A percentile compares a stretch with the other conserved stretches of the same genome.
Conservation (phyloP, 1,284 basidiomycete genomes). For the Mycena sp. region DNA sequence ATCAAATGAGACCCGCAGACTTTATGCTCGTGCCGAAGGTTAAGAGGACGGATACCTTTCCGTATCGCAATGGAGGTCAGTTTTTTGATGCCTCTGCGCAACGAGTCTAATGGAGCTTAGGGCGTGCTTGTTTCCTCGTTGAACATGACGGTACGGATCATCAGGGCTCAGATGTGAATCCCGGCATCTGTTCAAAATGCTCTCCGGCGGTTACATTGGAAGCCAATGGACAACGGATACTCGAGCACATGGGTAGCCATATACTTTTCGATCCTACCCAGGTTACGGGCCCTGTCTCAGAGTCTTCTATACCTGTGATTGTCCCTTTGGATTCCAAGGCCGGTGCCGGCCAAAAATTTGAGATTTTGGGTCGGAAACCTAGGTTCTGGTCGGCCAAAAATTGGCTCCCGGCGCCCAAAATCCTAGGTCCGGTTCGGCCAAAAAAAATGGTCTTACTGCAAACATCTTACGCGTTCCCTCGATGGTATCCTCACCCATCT, state of each 20-base stretch:
- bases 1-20: neutral
- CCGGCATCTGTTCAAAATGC: neutral
- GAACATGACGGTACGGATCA: neutral
- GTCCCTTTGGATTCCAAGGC: too few relatives aligned
- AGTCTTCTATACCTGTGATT: too few relatives aligned
- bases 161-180: neutral
- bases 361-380: too few relatives aligned
- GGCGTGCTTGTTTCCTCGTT: neutral
- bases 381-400: too few relatives aligned
- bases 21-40: neutral
- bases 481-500: too few relatives aligned
- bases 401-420: too few relatives aligned
- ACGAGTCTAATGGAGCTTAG: neutral
- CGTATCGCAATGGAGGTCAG: neutral
- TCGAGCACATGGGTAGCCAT: slow-evolving; percentile 5
- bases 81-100: neutral
- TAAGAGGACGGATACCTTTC: neutral
- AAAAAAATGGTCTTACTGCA: too few relatives aligned
- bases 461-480: too few relatives aligned
- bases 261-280: neutral
- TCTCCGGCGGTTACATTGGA: neutral
- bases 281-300: too few relatives aligned
- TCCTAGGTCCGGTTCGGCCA: too few relatives aligned
- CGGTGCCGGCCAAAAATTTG: too few relatives aligned
- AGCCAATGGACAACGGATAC: neutral